These are phyloP conservation scores for Murraya paniculata DNA, from an alignment of 345 rosid species.

Conservation along the genomic window DNA sequence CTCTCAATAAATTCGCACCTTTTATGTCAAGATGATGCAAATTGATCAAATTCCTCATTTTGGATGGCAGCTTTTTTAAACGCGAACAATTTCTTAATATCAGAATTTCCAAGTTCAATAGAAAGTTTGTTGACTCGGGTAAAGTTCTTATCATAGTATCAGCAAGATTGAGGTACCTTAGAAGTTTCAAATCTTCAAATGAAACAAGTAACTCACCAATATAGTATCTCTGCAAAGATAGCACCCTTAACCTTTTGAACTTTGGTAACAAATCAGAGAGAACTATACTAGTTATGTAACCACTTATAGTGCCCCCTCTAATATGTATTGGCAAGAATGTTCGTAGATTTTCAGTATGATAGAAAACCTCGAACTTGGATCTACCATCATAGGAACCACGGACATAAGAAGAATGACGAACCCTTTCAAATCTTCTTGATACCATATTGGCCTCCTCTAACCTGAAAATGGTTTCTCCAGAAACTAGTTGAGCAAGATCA, in stretches of 20 bases:
- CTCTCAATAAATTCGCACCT: constrained; percentile 2
- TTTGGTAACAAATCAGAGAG: constrained; percentile 9
- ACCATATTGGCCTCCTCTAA: not conserved
- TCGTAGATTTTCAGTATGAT: constrained; percentile 1
- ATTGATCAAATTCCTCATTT: constrained; percentile 15
- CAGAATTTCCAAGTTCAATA: constrained; percentile 15
- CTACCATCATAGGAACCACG: not conserved
- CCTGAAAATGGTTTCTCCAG: not conserved
- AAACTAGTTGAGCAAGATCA: not conserved
- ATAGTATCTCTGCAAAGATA: constrained; percentile 14
- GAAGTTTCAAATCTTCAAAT: constrained; percentile 1
- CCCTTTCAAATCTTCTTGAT: not conserved
- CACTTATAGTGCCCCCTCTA: not conserved
- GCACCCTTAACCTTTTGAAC: constrained; percentile 13
- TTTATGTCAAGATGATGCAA: constrained; percentile 27
- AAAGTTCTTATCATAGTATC: not conserved
- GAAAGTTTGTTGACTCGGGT: not conserved
- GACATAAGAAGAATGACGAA: not conserved
- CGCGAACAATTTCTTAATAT: constrained; percentile 8
- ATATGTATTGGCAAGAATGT: constrained; percentile 15
- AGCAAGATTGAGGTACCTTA: not conserved
- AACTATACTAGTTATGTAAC: not conserved
- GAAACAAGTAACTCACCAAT: constrained; percentile 6
- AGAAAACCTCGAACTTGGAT: not conserved
- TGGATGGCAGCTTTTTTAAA: constrained; percentile 19